Conservation (phyloP, 2,329 filamentous ascomycete species). For the Xylariaceae sp. region DNA sequence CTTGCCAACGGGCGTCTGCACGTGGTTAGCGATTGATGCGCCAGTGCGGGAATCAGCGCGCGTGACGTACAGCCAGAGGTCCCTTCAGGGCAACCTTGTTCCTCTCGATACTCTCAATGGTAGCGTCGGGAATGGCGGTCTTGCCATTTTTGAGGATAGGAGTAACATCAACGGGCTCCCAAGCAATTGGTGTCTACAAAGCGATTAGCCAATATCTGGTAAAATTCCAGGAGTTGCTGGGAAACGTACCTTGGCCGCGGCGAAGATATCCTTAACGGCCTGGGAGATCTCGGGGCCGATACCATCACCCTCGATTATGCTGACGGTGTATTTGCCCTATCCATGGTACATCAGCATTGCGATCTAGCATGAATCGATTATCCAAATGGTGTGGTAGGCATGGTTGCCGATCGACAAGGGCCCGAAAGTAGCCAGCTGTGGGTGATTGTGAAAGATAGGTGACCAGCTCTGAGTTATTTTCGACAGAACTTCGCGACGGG, state of each 20-base stretch:
- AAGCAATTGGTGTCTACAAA: constrained; percentile 76
- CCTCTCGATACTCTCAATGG: constrained; percentile 86
- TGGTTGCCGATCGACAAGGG: no score
- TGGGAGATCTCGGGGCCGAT: constrained; percentile 97
- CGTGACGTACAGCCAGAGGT: constrained; percentile 73
- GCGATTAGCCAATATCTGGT: constrained; percentile 3
- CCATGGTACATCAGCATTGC: constrained; percentile 20
- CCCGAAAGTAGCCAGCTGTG: no score
- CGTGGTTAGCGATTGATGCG: constrained; percentile 9
- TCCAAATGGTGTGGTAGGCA: not conserved
- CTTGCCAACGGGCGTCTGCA: constrained; percentile 88
- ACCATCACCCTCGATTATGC: constrained; percentile 96
- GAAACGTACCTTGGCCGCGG: constrained; percentile 74
- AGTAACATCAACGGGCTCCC: constrained; percentile 96
- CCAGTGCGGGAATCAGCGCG: constrained; percentile 2
- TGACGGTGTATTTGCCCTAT: constrained; percentile 91
- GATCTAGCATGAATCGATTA: no score
- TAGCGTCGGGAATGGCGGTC: constrained; percentile 87
- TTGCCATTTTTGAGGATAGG: constrained; percentile 90
- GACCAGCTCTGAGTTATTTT: constrained; percentile 38
- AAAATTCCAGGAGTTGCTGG: not conserved
- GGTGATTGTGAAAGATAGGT: no score
- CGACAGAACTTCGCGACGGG: constrained; percentile 16
- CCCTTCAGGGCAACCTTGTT: constrained; percentile 99
- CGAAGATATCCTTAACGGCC: constrained; percentile 98